Conservation (phyloP, 2,329 filamentous ascomycete genomes). For the Lachnellula occidentalis region DNA sequence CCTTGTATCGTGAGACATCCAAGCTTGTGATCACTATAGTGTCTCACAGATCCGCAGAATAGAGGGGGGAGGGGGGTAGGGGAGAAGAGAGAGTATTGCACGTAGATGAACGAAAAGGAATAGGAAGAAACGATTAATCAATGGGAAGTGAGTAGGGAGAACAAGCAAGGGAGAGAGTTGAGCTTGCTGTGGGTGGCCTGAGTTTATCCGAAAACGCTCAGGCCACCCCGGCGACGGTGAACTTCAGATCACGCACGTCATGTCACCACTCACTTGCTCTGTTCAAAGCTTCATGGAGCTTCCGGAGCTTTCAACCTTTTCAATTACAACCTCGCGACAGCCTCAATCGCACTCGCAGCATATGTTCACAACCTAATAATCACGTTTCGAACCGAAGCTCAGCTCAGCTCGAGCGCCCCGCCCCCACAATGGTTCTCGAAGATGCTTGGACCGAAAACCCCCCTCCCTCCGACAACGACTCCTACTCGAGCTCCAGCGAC, state of each 20-base stretch:
- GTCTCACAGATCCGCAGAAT: too few species aligned
- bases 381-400: background rate
- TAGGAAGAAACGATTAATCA: too few species aligned
- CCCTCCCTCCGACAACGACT: constrained; percentile 25
- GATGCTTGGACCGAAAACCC: constrained; percentile 19
- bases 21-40: background rate
- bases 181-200: too few species aligned
- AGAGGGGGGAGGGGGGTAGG: too few species aligned
- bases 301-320: background rate
- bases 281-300: background rate
- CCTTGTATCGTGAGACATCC: background rate
- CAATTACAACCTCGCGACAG: background rate
- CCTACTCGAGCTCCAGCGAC: constrained; percentile 15
- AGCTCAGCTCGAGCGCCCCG: background rate
- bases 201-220: too few species aligned
- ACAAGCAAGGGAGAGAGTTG: too few species aligned
- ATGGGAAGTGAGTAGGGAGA: too few species aligned
- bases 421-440: constrained; percentile 23
- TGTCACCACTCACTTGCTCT: constrained; percentile 10
- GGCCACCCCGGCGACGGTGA: too few species aligned
- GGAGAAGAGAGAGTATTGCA: too few species aligned
- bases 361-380: background rate
- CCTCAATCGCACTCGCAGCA: background rate
- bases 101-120: too few species aligned
- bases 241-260: background rate